Base-by-base conservation (phyloP, 2,329 filamentous ascomycete species). In the Cytospora paraplurivora region DNA sequence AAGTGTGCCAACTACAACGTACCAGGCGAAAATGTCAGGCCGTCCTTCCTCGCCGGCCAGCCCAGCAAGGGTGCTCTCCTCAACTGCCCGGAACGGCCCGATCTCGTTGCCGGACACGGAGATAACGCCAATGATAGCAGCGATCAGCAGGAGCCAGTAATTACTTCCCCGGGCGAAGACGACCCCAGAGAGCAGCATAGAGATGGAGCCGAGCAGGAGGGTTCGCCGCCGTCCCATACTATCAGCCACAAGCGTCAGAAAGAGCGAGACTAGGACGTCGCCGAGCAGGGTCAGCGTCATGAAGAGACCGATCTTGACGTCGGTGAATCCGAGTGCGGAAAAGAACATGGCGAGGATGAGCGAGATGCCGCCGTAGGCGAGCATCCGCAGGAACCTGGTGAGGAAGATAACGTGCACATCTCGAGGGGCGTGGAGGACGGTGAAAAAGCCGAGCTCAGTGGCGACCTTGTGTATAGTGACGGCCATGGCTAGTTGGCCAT, bases 281-380 rank as follows among this genome's bases (percentile, higher is more conserved):
- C 86, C 87, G 15, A 79, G 75, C 17, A 89, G 74, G 0, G 87
- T 89, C 66, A 88, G 71, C 0, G 85, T 88, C 86, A 89, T 88
- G 74, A 89, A 89, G 1, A 88, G 73, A 3, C 86, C 87, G 64
- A 85, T 84, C 37, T 75, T 75, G 0, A 79, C 76, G 63, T 85
- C 78, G 1, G 82, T 79, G 50, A 83, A 77, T 10, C 74, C 77
- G 1, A 88, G 76, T 1, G 75, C 77, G 15, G 77, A 76, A 8
- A 89, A 78, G 66, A 83, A 87, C 27, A 81, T 76, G 12, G 85
- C 85, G 6, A 87, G 78, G 62, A 87, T 79, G 4, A 88, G 78
- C 0, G 82, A 84, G 7, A 82, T 83, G 7, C 78, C 76, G 59
- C 86, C 87, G 69, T 88, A 89, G 7, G 85, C 87, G 66, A 87